Conservation (phyloP, 208 protist species). For the Leishmania tarentolae region DNA sequence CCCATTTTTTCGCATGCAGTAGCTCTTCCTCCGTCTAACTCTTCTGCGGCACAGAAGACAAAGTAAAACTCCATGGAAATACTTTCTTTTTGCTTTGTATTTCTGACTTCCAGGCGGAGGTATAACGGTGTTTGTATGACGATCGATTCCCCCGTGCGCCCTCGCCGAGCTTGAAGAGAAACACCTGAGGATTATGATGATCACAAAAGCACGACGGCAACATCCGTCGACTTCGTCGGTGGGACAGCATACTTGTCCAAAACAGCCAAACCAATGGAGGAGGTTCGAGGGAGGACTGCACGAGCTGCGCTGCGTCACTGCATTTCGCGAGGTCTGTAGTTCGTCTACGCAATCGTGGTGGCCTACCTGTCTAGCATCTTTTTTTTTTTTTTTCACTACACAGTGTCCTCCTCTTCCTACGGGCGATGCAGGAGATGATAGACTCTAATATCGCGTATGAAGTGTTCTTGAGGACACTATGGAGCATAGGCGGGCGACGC, state of each 20-base stretch:
- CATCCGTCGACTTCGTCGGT: slow-evolving; percentile 9
- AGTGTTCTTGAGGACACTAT: too few species aligned
- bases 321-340: slow-evolving; percentile 3
- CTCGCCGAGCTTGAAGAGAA: slow-evolving; percentile 3
- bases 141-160: slow-evolving; percentile 4
- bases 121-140: not conserved
- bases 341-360: slow-evolving; percentile 18
- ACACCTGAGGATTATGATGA: slow-evolving; percentile 20
- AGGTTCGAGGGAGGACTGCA: slow-evolving; percentile 4
- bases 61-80: slow-evolving; percentile 14
- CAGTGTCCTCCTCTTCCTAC: slow-evolving; percentile 11
- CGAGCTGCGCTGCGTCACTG: slow-evolving; percentile 6
- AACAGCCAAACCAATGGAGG: slow-evolving; percentile 6
- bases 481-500: too few species aligned
- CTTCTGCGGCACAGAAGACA: slow-evolving; percentile 14
- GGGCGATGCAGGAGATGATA: slow-evolving; percentile 13
- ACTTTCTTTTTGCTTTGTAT: not conserved
- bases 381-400: slow-evolving; percentile 15
- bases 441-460: not conserved
- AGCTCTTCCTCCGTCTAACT: not conserved
- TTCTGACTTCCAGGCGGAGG: slow-evolving; percentile 8
- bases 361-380: slow-evolving; percentile 15
- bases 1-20: slow-evolving; percentile 2
- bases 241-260: slow-evolving; percentile 10
- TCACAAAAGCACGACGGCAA: not conserved